Evolutionary conservation across 176 grass and related monocot genomes (phyloP).

Genomic region (Hyparrhenia diplandra): DNA sequence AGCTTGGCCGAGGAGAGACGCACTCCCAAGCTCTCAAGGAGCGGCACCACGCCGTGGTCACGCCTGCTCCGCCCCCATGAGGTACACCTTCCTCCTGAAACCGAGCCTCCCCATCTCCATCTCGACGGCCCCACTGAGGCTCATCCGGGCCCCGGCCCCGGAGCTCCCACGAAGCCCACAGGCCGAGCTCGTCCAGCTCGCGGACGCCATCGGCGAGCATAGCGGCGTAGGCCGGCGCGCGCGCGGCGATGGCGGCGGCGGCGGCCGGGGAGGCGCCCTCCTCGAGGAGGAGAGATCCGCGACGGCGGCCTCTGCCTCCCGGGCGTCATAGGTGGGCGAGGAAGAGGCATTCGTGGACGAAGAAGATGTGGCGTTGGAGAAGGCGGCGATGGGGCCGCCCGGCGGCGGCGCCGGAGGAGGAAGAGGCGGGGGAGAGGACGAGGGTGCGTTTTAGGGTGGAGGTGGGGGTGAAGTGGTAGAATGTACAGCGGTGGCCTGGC

Average conservation of each 20-base stretch:
- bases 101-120: slow-evolving; percentile 42
- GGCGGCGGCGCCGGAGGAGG: neutral
- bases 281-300: no score
- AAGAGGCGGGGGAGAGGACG: neutral
- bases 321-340: neutral
- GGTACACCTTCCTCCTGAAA: slow-evolving; percentile 78
- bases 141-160: neutral
- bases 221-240: slow-evolving; percentile 49
- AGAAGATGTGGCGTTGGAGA: neutral
- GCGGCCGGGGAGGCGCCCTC: slow-evolving; percentile 44
- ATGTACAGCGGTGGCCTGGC: neutral
- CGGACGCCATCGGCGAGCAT: slow-evolving; percentile 68
- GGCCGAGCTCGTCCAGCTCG: slow-evolving; percentile 62
- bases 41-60: slow-evolving; percentile 58
- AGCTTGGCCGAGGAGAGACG: slow-evolving; percentile 73
- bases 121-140: neutral
- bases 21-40: slow-evolving; percentile 74
- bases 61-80: slow-evolving; percentile 82
- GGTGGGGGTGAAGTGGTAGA: neutral
- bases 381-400: neutral
- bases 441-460: neutral
- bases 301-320: slow-evolving; percentile 48
- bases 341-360: neutral
- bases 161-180: slow-evolving; percentile 83
- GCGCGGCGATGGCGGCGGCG: slow-evolving; percentile 41